Conservation (phyloP, 768 basidiomycete species). For the Lentinula lateritia region DNA sequence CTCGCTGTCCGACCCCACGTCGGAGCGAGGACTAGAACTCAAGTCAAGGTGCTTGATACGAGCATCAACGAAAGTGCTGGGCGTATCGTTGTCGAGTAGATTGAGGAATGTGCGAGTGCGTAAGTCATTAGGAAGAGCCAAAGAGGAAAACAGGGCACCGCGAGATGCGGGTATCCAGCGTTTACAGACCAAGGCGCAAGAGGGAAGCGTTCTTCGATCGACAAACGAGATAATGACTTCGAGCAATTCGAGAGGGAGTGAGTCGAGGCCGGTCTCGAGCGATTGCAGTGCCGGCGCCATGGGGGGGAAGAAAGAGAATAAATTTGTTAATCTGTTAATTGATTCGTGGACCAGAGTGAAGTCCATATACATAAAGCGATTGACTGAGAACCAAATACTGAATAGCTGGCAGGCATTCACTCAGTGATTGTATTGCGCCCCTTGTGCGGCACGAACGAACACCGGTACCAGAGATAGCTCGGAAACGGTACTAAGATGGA, state of each 20-base stretch:
- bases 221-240: slow-evolving; percentile 1
- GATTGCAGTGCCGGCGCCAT: background rate
- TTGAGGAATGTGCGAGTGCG: slow-evolving; percentile 4
- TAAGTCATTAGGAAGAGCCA: background rate
- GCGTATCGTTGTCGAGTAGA: slow-evolving; percentile 3
- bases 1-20: slow-evolving; percentile 1
- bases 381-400: no score
- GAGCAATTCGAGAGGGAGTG: slow-evolving; percentile 5
- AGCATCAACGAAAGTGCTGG: background rate
- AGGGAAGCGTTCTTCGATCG: background rate
- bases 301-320: background rate
- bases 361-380: no score
- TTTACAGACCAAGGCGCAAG: slow-evolving; percentile 1
- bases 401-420: no score
- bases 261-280: slow-evolving; percentile 5
- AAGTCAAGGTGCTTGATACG: background rate
- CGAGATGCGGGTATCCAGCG: slow-evolving; percentile 1
- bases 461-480: no score
- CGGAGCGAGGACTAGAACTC: background rate
- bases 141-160: background rate
- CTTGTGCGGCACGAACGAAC: no score
- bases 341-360: background rate
- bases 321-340: background rate
- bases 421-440: no score
- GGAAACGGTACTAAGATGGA: no score